Base-by-base conservation (phyloP, 306 rosid genomes). In the Begonia masoniana region DNA sequence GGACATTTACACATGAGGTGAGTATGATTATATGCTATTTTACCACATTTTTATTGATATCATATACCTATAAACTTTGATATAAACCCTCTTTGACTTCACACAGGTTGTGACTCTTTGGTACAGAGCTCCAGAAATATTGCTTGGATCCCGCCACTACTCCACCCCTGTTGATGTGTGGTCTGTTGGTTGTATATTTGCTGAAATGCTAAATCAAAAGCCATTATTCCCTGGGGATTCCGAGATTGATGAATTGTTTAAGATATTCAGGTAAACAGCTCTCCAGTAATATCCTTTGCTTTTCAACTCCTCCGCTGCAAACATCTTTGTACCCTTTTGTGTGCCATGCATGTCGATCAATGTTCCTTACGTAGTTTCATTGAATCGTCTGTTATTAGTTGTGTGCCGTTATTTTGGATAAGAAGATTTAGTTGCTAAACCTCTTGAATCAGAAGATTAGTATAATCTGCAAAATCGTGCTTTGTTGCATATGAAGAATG, bases 1-100 rank as follows among this genome's bases (percentile, higher is more conserved):
- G 96, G 69, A 86, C 96, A 62, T 91, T 91, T 65, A 91, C 99
- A 11, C 99, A 83, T 12, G 96, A 91, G 99, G 99, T 86, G 62
- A 41, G 69, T 41, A 48, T 15, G 45, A 51, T 15, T 47, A 41
- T 61, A 49, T 42, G 61, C 41, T 65, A 59, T 12, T 31, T 21
- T 10, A 26, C 63, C 36, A 13, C 15, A 24, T 31, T n/a, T 13
- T 26, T 47, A 24, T 12, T 5, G 11, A 51, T 26, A 58, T 56
- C 55, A 57, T 69, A n/a, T 61, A 43, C 54, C 62, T 31, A 31
- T 31, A 0, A 7, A 31, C 3, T 31, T 5, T 31, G 39, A 31
- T 31, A 31, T 31, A 31, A 0, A 7, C 39, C 39, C 39, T 31
- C 39, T 56, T 54, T 56, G 50, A 60, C 59, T 65, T 47, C 56